Conservation (phyloP, 345 rosid genomes). For the Euphorbia tirucalli region DNA sequence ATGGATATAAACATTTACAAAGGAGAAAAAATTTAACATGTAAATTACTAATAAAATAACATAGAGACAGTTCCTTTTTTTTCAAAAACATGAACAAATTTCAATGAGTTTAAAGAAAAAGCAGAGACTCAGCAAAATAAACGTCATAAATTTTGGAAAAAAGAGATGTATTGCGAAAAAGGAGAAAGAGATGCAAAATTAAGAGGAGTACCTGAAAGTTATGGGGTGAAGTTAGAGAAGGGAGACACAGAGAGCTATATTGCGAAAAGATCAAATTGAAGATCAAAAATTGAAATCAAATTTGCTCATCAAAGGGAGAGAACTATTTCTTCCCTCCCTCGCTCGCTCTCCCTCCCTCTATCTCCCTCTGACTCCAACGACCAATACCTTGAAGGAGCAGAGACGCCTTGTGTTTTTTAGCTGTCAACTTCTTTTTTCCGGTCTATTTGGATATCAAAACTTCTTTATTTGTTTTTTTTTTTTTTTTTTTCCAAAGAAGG, state of each 20-base stretch:
- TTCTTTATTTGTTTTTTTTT: too few species aligned
- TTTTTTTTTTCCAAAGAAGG: too few species aligned
- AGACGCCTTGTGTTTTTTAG: neutral
- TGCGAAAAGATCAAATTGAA: neutral
- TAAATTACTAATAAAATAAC: neutral
- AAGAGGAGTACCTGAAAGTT: neutral
- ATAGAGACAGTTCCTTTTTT: neutral
- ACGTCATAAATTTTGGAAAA: neutral
- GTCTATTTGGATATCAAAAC: too few species aligned
- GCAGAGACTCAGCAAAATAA: too few species aligned
- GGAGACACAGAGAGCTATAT: too few species aligned
- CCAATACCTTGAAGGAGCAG: neutral
- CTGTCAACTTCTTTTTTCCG: neutral
- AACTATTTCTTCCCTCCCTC: conserved; percentile 5
- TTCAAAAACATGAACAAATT: neutral
- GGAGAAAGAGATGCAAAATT: neutral
- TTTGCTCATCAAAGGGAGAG: conserved; percentile 7
- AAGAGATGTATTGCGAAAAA: neutral
- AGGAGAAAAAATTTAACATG: too few species aligned
- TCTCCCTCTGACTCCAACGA: neutral
- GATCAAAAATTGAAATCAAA: neutral
- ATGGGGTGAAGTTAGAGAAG: neutral
- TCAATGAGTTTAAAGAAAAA: neutral
- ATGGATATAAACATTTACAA: neutral
- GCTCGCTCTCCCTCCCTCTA: conserved; percentile 6